Evolutionary conservation across 192 early-diverging fungal species (phyloP).

Genomic region (Podochytrium sp.): DNA sequence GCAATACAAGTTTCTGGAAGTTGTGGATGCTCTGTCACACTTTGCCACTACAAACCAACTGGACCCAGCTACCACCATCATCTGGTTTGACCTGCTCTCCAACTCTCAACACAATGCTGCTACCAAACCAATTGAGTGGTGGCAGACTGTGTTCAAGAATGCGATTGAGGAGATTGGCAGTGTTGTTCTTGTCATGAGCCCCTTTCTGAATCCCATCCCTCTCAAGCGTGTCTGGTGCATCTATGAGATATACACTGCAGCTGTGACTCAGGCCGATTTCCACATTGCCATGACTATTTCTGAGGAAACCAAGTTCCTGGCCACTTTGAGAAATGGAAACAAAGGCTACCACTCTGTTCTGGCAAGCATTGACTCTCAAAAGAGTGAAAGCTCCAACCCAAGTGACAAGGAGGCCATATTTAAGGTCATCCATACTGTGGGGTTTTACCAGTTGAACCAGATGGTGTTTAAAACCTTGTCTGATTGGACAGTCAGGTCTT

Average conservation of each 20-base stretch:
- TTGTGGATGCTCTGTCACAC: constrained; percentile 33
- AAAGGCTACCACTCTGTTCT: background rate
- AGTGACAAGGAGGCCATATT: constrained; percentile 17
- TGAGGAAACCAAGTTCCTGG: background rate
- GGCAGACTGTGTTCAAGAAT: constrained; percentile 28
- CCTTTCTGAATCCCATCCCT: constrained; percentile 37
- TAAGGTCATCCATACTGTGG: background rate
- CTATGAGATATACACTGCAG: constrained; percentile 30
- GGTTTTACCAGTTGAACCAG: constrained; percentile 21
- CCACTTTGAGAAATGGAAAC: background rate
- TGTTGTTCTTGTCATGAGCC: constrained; percentile 39
- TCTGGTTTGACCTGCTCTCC: constrained; percentile 44
- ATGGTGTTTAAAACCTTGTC: constrained; percentile 7
- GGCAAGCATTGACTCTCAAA: background rate
- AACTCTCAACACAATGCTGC: constrained; percentile 39
- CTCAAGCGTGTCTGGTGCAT: constrained; percentile 39
- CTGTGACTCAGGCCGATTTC: constrained; percentile 3
- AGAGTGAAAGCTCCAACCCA: background rate
- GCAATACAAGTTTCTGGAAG: constrained; percentile 37
- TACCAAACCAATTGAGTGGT: constrained; percentile 20
- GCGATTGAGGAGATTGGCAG: constrained; percentile 32
- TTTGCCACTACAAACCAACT: background rate
- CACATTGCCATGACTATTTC: constrained; percentile 9
- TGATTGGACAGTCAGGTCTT: background rate
- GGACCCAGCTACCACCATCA: constrained; percentile 7